Base-by-base conservation (phyloP, 2,329 filamentous ascomycete genomes). In the Fusarium buharicum region DNA sequence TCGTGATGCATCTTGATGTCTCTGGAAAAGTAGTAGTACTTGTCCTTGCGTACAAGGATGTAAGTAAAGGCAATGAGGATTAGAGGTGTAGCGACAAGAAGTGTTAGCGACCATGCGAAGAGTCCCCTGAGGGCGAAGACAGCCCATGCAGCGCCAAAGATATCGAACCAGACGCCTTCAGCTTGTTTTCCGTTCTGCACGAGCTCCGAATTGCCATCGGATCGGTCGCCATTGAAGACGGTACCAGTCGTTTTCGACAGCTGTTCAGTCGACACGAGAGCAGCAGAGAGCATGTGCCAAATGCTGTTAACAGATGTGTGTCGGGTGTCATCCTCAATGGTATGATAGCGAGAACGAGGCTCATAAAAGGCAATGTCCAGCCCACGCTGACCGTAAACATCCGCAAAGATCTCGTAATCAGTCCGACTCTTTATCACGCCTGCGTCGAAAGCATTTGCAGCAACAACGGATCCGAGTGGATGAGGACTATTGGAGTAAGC, bases 281-380 rank as follows among this genome's bases (percentile, higher is more conserved):
- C 87, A 13, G 89, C 89, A 33, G 92, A 96, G 33, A 99, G 82
- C 95, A 99, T 98, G 74, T 98, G 93, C 93, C 93, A 98, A 17
- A 98, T 76, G 61, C 85, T 88, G 41, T 79, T 77, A 55, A 76
- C 76, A n/a, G 87, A 90, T 0, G 93, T 90, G 75, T 97, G 92
- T 34, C 86, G 86, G 3, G 88, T 82, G 72, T 96, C 92, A 73
- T 99, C 95, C 71, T 97, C 87, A 59, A 92, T 85, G 0, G 94
- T 98, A 73, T 99, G 95, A 71, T 99, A 99, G 54, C 91, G 83
- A 17, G 92, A 85, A 48, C 95, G 85, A 2, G 94, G 94, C 64
- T 88, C 86, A 79, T 92, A 94, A 76, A 98, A 99, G 7, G 95
- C 93, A 56, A 98, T 84, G 74, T 99, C 95, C 36, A 98, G 82